Conservation (phyloP, 1,139 yeast genomes). For the Saccharomyces pastorianus region DNA sequence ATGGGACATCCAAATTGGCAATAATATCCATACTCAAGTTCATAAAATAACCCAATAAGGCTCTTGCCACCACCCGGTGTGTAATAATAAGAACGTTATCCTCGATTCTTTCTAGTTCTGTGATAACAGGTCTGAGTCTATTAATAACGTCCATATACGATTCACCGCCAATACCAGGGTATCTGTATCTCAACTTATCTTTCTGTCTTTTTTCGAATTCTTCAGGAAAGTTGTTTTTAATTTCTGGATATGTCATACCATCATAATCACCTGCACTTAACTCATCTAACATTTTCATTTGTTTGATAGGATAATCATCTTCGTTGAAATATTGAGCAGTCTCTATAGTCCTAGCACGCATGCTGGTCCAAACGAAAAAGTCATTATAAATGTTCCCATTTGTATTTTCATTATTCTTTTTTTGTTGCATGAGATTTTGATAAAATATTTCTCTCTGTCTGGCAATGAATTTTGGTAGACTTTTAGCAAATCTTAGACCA, state of each 20-base stretch:
- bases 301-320: conserved; percentile 68
- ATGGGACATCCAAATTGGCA: conserved; percentile 85
- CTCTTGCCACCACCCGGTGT: conserved; percentile 86
- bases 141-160: conserved; percentile 89
- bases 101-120: conserved; percentile 85
- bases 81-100: conserved; percentile 78
- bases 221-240: conserved; percentile 58
- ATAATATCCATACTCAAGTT: conserved; percentile 76
- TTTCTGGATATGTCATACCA: conserved; percentile 83
- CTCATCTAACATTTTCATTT: conserved; percentile 90
- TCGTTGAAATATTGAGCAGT: conserved; percentile 71
- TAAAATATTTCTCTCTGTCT: conserved; percentile 66
- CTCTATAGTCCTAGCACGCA: conserved; percentile 70
- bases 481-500: conserved; percentile 65
- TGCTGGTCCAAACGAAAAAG: conserved; percentile 90
- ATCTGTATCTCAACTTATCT: conserved; percentile 74
- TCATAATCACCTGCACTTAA: conserved; percentile 88
- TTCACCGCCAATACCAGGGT: conserved; percentile 98
- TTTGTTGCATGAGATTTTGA: conserved; percentile 26
- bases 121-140: conserved; percentile 79
- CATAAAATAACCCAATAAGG: conserved; percentile 79
- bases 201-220: conserved; percentile 71
- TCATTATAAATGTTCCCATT: conserved; percentile 35
- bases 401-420: conserved; percentile 24
- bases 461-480: conserved; percentile 67